Evolutionary conservation across 2,329 filamentous ascomycete species (phyloP).

Genomic region (Neonectria hederae): DNA sequence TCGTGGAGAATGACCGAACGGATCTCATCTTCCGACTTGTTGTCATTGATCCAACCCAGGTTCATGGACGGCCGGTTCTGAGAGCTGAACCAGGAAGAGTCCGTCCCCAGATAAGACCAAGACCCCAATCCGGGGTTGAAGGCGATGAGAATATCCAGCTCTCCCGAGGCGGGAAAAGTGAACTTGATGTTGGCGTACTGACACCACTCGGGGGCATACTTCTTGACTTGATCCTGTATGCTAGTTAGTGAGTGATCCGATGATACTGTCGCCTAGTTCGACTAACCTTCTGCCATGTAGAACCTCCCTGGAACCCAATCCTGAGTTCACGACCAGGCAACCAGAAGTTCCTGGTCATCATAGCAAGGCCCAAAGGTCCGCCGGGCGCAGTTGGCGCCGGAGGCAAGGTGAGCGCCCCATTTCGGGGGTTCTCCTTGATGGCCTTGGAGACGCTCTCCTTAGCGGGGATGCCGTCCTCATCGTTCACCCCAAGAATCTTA

Average conservation of each 20-base stretch:
- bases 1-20: conserved; percentile 12
- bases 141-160: conserved; percentile 11
- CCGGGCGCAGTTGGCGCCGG: not conserved
- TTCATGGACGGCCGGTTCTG: conserved; percentile 17
- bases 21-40: not conserved
- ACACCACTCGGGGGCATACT: conserved; percentile 4
- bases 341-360: not conserved
- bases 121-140: not conserved
- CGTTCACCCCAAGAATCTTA: not conserved
- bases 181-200: conserved; percentile 21
- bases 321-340: not conserved
- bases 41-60: conserved; percentile 7
- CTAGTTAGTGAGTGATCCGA: not conserved
- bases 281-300: not conserved
- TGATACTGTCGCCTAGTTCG: not conserved
- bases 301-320: not conserved
- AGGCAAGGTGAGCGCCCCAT: not conserved
- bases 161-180: conserved; percentile 14
- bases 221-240: not conserved
- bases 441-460: not conserved
- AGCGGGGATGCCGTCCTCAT: not conserved
- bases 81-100: not conserved
- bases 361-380: not conserved
- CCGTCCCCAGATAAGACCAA: conserved; percentile 13
- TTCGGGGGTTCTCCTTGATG: not conserved